Conservation (phyloP, 1,284 basidiomycete genomes). For the Chalciporus piperatoides region DNA sequence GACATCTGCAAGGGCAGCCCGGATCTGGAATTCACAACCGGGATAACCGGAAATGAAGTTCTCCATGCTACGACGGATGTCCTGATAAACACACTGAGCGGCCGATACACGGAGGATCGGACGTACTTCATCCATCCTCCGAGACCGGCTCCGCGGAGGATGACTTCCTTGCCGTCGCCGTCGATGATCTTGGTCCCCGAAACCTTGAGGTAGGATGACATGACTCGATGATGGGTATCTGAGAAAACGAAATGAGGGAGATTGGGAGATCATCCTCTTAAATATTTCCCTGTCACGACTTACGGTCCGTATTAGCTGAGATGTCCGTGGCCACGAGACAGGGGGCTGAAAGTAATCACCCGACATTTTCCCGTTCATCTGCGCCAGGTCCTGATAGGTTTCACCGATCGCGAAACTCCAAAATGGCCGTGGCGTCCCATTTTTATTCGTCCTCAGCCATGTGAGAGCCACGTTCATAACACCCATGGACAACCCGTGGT, state of each 20-base stretch:
- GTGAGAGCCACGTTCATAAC: not conserved
- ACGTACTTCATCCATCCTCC: conserved; percentile 70
- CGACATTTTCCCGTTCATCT: conserved; percentile 13
- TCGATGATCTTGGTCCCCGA: conserved; percentile 56
- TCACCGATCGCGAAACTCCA: not conserved
- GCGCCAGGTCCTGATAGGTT: not conserved
- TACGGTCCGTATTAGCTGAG: conserved; percentile 1
- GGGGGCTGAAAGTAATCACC: not conserved
- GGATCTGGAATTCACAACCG: conserved; percentile 62
- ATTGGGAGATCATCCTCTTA: conserved; percentile 1
- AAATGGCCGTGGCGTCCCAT: too few species aligned
- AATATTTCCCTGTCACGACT: conserved; percentile 3
- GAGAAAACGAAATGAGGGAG: not conserved
- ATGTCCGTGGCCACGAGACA: conserved; percentile 3
- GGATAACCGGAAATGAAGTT: conserved; percentile 62
- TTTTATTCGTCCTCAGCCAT: not conserved
- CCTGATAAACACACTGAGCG: conserved; percentile 4
- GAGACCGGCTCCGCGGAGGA: conserved; percentile 63
- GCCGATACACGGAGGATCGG: conserved; percentile 10
- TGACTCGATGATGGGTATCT: conserved; percentile 8
- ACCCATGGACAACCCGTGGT: not conserved
- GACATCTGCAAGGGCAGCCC: conserved; percentile 59
- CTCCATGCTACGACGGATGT: conserved; percentile 45
- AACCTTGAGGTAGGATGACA: conserved; percentile 47
- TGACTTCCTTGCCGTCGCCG: conserved; percentile 49